Percentiles rank a stretch among this genome's conserved stretches.
phyloP scores from a whole-genome alignment of 2,329 filamentous ascomycete species.

The Xylaria sp. region DNA sequence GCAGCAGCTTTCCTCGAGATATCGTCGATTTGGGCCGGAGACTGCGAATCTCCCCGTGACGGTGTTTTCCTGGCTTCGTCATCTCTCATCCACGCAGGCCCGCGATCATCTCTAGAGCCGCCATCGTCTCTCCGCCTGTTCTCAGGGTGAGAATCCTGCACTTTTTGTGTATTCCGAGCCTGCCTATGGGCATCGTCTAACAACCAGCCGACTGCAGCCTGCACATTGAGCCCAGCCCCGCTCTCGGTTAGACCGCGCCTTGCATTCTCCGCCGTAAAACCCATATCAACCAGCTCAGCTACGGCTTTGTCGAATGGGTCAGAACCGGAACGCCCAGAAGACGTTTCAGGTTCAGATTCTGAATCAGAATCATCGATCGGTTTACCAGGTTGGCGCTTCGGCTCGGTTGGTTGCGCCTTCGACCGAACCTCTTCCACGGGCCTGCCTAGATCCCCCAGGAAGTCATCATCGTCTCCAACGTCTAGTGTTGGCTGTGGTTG shows the following conservation, averaged over 20 bases:
- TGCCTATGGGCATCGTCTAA: slow-evolving; percentile 90
- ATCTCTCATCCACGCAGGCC: slow-evolving; percentile 72
- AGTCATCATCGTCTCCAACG: slow-evolving; percentile 68
- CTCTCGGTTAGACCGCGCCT: slow-evolving; percentile 81
- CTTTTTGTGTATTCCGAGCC: slow-evolving; percentile 75
- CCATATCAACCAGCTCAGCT: slow-evolving; percentile 92
- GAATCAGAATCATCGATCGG: slow-evolving; percentile 63
- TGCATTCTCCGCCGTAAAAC: slow-evolving; percentile 88
- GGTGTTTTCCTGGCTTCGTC: slow-evolving; percentile 57
- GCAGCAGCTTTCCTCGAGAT: slow-evolving; percentile 83
- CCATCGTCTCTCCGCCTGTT: slow-evolving; percentile 52
- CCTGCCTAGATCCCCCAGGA: slow-evolving; percentile 71
- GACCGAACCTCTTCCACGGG: slow-evolving; percentile 71
- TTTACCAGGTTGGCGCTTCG: slow-evolving; percentile 63
- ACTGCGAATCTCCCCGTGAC: slow-evolving; percentile 62
- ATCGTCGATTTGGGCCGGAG: slow-evolving; percentile 72
- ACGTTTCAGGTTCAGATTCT: slow-evolving; percentile 54
- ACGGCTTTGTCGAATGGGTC: slow-evolving; percentile 82
- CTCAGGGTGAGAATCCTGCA: slow-evolving; percentile 58
- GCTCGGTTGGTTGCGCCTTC: slow-evolving; percentile 54
- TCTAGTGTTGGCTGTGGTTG: slow-evolving; percentile 39
- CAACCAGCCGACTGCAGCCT: slow-evolving; percentile 88
- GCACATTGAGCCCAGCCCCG: slow-evolving; percentile 80
- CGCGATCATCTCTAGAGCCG: slow-evolving; percentile 52
- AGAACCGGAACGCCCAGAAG: slow-evolving; percentile 44